Conservation (phyloP, 257 asterid species). For the Fraxinus excelsior region DNA sequence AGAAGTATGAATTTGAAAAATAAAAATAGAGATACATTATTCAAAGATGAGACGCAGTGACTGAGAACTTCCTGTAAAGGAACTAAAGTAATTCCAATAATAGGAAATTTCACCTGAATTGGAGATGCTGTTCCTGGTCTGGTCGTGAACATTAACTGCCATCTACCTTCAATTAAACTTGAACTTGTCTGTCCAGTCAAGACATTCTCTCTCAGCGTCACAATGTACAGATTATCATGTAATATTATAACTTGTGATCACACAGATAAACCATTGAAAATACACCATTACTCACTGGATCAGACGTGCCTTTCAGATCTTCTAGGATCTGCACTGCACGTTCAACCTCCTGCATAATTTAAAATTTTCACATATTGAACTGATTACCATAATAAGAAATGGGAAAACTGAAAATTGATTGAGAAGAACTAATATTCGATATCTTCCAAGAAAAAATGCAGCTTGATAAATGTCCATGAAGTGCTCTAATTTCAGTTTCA, state of each 20-base stretch:
- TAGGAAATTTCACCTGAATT: slow-evolving; percentile 55
- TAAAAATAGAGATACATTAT: background rate
- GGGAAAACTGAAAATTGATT: background rate
- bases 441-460: background rate
- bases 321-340: slow-evolving; percentile 74
- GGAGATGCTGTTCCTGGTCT: slow-evolving; percentile 94
- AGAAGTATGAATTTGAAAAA: background rate
- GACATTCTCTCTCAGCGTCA: background rate
- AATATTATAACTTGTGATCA: background rate
- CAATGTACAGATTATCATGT: background rate
- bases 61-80: background rate
- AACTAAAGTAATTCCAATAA: background rate
- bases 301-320: slow-evolving; percentile 59
- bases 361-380: background rate
- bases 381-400: background rate
- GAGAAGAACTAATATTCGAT: background rate
- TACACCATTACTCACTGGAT: slow-evolving; percentile 63
- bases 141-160: slow-evolving; percentile 97
- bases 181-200: slow-evolving; percentile 66
- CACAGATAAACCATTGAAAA: background rate
- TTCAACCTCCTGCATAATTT: slow-evolving; percentile 71
- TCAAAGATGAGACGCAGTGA: background rate
- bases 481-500: background rate
- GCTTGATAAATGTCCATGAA: background rate
- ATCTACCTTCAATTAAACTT: slow-evolving; percentile 81